A percentile compares a stretch with the other conserved stretches of the same genome.
These are phyloP conservation scores for Alternaria triticimaculans DNA, from an alignment of 2,329 filamentous ascomycete species.

Conservation along the genomic window DNA sequence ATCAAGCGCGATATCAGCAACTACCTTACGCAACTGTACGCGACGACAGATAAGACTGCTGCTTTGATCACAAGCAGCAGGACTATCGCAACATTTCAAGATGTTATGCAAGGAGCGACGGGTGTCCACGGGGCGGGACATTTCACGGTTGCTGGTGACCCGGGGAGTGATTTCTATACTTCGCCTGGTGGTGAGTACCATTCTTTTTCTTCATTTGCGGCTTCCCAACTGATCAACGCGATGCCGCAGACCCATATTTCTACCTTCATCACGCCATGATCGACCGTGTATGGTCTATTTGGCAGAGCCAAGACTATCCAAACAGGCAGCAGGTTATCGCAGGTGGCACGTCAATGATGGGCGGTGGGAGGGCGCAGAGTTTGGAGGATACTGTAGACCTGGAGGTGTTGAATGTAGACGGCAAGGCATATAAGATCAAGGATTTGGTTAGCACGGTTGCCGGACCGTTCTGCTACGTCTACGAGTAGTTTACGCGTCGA, in stretches of 20 bases:
- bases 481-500: constrained; percentile 31
- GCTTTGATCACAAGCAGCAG: constrained; percentile 31
- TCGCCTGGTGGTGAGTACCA: constrained; percentile 45
- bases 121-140: constrained; percentile 56
- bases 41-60: constrained; percentile 39
- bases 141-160: constrained; percentile 55
- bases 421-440: constrained; percentile 47
- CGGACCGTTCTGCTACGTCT: constrained; percentile 59
- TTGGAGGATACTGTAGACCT: constrained; percentile 48
- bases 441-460: constrained; percentile 55
- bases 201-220: not conserved
- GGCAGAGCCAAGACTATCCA: constrained; percentile 55
- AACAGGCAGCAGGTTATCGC: constrained; percentile 51
- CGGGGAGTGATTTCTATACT: constrained; percentile 52
- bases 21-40: constrained; percentile 35
- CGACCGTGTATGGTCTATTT: constrained; percentile 58
- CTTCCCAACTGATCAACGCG: not conserved
- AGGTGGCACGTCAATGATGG: constrained; percentile 54
- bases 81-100: constrained; percentile 49
- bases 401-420: constrained; percentile 46
- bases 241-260: constrained; percentile 52
- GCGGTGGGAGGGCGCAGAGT: constrained; percentile 26
- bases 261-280: constrained; percentile 59
- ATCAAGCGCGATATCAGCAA: constrained; percentile 49
- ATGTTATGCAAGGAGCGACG: constrained; percentile 44